A percentile compares a stretch with the other conserved stretches of the same genome.
These are phyloP conservation scores for Erysimum cheiri DNA, from an alignment of 441 rosid species.

Conservation along the genomic window DNA sequence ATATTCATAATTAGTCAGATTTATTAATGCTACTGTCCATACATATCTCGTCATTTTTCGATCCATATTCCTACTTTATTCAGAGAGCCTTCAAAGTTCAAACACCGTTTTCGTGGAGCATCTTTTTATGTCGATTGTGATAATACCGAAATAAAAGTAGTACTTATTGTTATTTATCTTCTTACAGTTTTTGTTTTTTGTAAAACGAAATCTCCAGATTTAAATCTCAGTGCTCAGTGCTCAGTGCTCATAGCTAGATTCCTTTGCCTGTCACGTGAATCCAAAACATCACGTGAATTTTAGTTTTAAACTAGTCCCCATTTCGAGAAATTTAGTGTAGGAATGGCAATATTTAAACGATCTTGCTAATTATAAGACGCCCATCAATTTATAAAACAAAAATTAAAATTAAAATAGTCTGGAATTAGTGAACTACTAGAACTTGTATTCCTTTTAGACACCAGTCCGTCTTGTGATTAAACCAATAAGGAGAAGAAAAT, in stretches of 20 bases:
- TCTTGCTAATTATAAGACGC: background rate
- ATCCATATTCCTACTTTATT: constrained; percentile 3
- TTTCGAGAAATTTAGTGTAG: constrained; percentile 24
- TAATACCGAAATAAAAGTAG: background rate
- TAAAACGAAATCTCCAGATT: constrained; percentile 27
- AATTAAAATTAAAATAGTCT: background rate
- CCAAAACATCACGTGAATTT: constrained; percentile 44
- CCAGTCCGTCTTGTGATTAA: background rate
- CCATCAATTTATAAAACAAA: background rate
- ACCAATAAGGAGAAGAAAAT: background rate
- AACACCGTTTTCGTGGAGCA: constrained; percentile 36
- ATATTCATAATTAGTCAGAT: background rate
- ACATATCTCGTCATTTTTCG: background rate
- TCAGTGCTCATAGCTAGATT: constrained; percentile 38
- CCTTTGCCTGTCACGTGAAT: constrained; percentile 42
- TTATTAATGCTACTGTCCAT: constrained; percentile 4
- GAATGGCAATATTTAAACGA: background rate
- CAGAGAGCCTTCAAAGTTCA: constrained; percentile 26
- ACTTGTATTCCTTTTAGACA: background rate
- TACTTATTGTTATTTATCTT: background rate
- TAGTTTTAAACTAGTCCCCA: constrained; percentile 21
- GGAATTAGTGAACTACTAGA: background rate
- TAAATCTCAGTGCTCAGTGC: constrained; percentile 39
- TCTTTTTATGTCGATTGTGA: constrained; percentile 33
- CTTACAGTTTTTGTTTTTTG: constrained; percentile 33